These are phyloP conservation scores for Lactarius sanguifluus DNA, from an alignment of 768 basidiomycete genomes.

Conservation along the genomic window DNA sequence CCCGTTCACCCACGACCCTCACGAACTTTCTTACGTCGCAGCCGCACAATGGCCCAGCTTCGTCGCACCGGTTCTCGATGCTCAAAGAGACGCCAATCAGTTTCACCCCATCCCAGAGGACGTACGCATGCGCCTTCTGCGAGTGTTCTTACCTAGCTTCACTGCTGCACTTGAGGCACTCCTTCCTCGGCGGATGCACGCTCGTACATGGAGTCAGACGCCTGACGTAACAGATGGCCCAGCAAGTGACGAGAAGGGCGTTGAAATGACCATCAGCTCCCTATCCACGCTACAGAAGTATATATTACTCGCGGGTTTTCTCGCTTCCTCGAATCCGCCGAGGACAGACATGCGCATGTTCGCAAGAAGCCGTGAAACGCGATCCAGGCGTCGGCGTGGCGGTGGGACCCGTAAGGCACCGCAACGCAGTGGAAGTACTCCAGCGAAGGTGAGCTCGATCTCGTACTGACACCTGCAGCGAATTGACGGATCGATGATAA, in stretches of 20 bases:
- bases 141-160: slow-evolving; percentile 62
- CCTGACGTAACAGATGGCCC: slow-evolving; percentile 43
- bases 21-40: slow-evolving; percentile 73
- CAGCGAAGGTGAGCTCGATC: slow-evolving; percentile 33
- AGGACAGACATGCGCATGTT: slow-evolving; percentile 84
- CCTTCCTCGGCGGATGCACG: slow-evolving; percentile 66
- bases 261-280: slow-evolving; percentile 34
- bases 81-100: slow-evolving; percentile 31
- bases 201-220: slow-evolving; percentile 56
- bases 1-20: slow-evolving; percentile 62
- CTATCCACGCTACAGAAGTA: slow-evolving; percentile 72
- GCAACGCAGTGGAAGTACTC: slow-evolving; percentile 28
- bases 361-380: slow-evolving; percentile 67
- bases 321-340: slow-evolving; percentile 83
- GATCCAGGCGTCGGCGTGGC: slow-evolving; percentile 48
- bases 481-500: slow-evolving; percentile 32
- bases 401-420: slow-evolving; percentile 36
- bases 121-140: slow-evolving; percentile 62
- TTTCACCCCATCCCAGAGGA: slow-evolving; percentile 35
- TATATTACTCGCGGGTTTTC: slow-evolving; percentile 70
- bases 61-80: slow-evolving; percentile 63
- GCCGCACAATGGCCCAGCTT: slow-evolving; percentile 83
- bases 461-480: background rate
- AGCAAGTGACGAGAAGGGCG: slow-evolving; percentile 3
- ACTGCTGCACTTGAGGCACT: slow-evolving; percentile 62